Base-by-base conservation (phyloP, 31 red algal genomes). In the Odonthalia washingtoniensis region DNA sequence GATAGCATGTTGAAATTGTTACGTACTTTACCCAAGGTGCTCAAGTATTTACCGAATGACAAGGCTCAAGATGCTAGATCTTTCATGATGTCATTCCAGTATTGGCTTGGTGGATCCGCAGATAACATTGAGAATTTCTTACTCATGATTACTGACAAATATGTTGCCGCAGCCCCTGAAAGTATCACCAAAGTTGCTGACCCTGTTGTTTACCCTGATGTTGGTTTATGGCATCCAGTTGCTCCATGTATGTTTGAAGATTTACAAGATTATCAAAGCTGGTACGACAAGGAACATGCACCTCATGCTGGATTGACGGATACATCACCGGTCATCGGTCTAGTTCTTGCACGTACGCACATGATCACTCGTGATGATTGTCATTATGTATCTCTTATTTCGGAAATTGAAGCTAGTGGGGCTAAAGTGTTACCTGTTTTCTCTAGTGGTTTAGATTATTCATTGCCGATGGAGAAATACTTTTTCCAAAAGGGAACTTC, bases 81-180 rank as follows among this genome's bases (percentile, higher is more conserved):
- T 5, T 99, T 95, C 84, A 99, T 99, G 94, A 79, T 97, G 4
- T 97, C 95, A 1, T 99, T 99, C 86, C 97, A 99, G 65, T 99
- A 99, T 82, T 99, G 97, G 97, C 91, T 99, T 1, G 97, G 97
- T 37, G 97, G 97, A 1, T 90, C 91, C 24, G 78, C 78, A 6
- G 92, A 97, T 32, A 99, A 99, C 85, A 93, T 99, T 46, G 92
- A 99, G 63, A 99, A 99, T 85, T 96, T 99, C 77, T 79, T 99
- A 18, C 92, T 99, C 45, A 99, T 99, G 97, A 92, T 99, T 33
- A 95, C 92, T 4, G 90, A 94, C 43, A 92, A 97, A 82, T 99
- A 99, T 74, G 97, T 99, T 2, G 21, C 88, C 3, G 95, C 79
- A 0, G 82, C 78, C 1, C 93, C 93, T 18, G 36, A 76, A 17